Base-by-base conservation (phyloP, 805 yeast genomes). In the Zygotorulaspora sp. region DNA sequence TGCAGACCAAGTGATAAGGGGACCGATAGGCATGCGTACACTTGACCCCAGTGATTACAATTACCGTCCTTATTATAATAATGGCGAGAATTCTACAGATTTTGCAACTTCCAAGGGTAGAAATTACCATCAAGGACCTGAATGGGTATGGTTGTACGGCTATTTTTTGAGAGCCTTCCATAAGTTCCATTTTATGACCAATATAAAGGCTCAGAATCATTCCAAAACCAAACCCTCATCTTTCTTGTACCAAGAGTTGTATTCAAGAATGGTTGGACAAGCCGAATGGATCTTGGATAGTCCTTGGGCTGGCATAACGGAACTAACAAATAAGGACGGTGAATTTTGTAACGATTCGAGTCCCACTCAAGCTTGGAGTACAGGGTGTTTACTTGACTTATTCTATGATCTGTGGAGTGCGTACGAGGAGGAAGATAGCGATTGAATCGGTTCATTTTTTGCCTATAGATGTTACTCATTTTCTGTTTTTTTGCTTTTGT, bases 111-210 rank as follows among this genome's bases (percentile, higher is more conserved):
- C 97, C 2, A 87, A 88, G 63, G 98, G 98, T 20, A 75, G 97
- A 53, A 92, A 92, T 64, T 90, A 90, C 60, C 98, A 90, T 62
- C 97, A 90, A 65, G 98, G 98, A 2, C 98, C 98, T 2, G 98
- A 92, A 58, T 90, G 98, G 98, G 83, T 85, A 22, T 90, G 97
- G 97, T 75, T 79, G 41, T 71, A 73, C 17, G 98, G 98, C 2
- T 88, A 78, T 61, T 90, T 87, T 57, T 63, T 92, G 48, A 74
- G 97, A 46, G 95, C 97, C 0, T 78, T 70, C 52, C 66, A 75
- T 25, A 59, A 65, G 31, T 77, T 82, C 55, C 77, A 79, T 49
- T 60, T 69, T 32, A 40, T 54, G 3, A 55, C 62, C 4, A 64
- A 64, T 22, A 62, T 66, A 1, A 52, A 55, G 10, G 63, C 71